Base-by-base conservation (phyloP, 768 basidiomycete genomes). In the Lentinula lateritia region DNA sequence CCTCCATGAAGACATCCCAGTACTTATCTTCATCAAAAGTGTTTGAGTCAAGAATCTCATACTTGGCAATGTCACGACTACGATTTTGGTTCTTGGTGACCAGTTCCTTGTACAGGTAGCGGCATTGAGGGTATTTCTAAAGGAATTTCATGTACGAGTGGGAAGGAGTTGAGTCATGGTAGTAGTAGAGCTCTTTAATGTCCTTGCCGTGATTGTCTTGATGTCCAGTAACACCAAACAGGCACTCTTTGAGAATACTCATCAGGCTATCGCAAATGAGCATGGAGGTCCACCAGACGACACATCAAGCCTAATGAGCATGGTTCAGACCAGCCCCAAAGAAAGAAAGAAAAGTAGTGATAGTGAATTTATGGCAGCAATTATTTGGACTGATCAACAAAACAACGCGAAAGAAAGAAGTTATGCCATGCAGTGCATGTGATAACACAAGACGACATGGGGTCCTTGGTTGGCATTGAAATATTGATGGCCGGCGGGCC, bases 111-210 rank as follows among this genome's bases (percentile, higher is more conserved):
- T 99, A 99, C 1, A 97, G 97, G 74, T 83, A 99, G 38, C 82
- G 79, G 67, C 86, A 80, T 72, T 99, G 97, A 12, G 97, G 95
- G 67, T 99, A 99, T 73, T 99, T 99, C 85, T 99, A 99, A 61
- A 98, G 77, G 75, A 93, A 98, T 74, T 98, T 99, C 97, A 99
- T 98, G 82, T 98, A 99, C 6, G 95, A 97, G 69, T 99, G 97
- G 1, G 97, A 98, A 41, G 97, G 97, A 1, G 97, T 98, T 39
- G 93, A 96, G 73, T 98, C 97, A 63, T 98, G 84, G 74, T 99
- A 99, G 72, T 96, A 99, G 74, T 99, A 99, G 34, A 98, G 78
- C 71, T 99, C 97, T 75, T 98, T 98, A 78, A 96, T 94, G 70
- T 99, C 97, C 75, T 99, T 97, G 64, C 97, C 97, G 73, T 99